Base-by-base conservation (phyloP, 2,329 filamentous ascomycete species). In the Hyphodiscus sp. region DNA sequence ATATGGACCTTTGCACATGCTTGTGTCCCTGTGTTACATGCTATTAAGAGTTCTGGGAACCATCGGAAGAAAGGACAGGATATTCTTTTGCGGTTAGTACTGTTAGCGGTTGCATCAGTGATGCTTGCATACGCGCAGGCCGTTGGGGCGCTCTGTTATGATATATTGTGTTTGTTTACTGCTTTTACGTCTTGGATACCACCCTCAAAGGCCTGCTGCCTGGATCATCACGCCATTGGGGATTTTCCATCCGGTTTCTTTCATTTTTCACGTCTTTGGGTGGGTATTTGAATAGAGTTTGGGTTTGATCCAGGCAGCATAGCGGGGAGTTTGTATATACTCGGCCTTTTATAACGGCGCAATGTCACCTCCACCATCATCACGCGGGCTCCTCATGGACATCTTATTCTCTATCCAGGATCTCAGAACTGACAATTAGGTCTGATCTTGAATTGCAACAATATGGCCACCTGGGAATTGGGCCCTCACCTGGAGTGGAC, bases 51-150 rank as follows among this genome's bases (percentile, higher is more conserved):
- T 58, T 58, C 55, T 51, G 63, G 56, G 54, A 45, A 8, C 20
- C 20, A 7, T 56, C 53, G 50, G 54, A 52, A 55, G 52, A 58
- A 58, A 56, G 58, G 52, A 53, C 53, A 56, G 54, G 57, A 54
- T 60, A 47, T 56, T 58, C 33, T n/a, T 55, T 46, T 45, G 52
- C 52, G 54, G 55, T 47, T 61, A 50, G 49, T 53, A 55, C 59
- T 65, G 61, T 62, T 56, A 63, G 64, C 65, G 54, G 61, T 63
- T 65, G 64, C 65, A 67, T 64, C 45, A 46, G 45, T 26, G 33
- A 38, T 38, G 33, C 33, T 13, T 38, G 4, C 11, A 55, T 56
- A 58, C 59, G 59, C 60, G 63, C 59, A 60, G 60, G 59, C 61
- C 63, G 58, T 64, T 62, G 53, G 57, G 64, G 61, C 56, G 63